A percentile compares a stretch with the other conserved stretches of the same genome.
These are phyloP conservation scores for Erucastrum elatum DNA, from an alignment of 345 rosid species.

Conservation along the genomic window DNA sequence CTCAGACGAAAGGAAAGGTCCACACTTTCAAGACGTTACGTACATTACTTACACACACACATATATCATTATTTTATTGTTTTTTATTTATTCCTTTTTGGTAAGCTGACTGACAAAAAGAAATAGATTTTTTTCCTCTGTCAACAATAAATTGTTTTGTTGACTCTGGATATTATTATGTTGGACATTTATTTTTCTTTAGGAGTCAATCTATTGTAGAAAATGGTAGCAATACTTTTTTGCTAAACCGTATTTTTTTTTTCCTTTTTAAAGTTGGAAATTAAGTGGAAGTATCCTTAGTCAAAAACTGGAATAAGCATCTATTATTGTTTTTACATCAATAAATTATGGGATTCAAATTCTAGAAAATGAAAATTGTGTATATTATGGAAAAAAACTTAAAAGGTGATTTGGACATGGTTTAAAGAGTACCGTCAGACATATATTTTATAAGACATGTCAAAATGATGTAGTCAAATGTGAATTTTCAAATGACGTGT, in stretches of 20 bases:
- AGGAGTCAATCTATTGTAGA: not conserved
- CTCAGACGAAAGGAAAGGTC: slow-evolving; percentile 37
- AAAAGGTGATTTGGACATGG: no score
- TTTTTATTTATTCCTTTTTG: not conserved
- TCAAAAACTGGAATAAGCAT: not conserved
- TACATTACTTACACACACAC: slow-evolving; percentile 25
- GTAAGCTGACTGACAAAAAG: slow-evolving; percentile 13
- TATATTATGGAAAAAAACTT: no score
- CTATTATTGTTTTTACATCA: no score
- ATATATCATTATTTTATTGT: not conserved
- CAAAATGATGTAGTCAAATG: not conserved
- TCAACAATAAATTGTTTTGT: slow-evolving; percentile 2
- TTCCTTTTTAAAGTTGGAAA: not conserved
- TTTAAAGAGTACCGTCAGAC: no score
- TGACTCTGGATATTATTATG: not conserved
- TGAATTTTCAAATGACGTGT: no score
- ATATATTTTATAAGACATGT: no score
- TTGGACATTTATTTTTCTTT: not conserved
- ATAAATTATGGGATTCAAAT: no score
- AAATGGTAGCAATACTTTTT: not conserved
- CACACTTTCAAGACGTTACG: slow-evolving; percentile 37
- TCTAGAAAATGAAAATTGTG: no score
- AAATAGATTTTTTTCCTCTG: slow-evolving; percentile 4
- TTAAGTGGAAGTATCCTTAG: not conserved
- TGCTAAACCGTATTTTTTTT: not conserved